Evolutionary conservation across 345 rosid species (phyloP), one percentile per base, ranked within the genome.

Genomic region (Populus alba): DNA sequence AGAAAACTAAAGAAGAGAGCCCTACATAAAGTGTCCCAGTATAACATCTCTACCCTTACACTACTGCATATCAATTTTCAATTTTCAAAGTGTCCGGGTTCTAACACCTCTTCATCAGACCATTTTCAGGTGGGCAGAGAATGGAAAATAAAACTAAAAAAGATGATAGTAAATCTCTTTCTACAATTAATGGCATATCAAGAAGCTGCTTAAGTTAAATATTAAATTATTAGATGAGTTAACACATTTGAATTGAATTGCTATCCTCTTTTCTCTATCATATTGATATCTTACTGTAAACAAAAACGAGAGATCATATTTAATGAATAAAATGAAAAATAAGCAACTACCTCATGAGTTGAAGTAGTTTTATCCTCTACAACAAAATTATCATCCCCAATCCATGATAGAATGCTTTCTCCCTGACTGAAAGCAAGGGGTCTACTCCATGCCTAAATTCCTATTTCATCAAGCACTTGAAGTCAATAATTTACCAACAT

Each of bases 351-450:
- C 94, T 93, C 94, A 9, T 82, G 88, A 77, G 78, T 62, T 17
- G 87, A 83, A 74, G 81, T 57, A 66, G 87, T 57, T 74, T 83
- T 84, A 35, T 92, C 97, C 68, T 92, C 93, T 59, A 93, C 86
- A 17, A 85, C 13, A 69, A 95, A 93, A 77, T 87, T 90, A 55
- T 90, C 95, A 78, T 89, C 91, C 66, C 85, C 83, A 83, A 79
- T 82, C 98, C 91, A 92, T 25, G 97, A 90, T n/a, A 92, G 33
- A 69, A 89, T 79, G 74, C 88, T 79, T 80, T 96, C 97, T 37
- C 97, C 69, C 88, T 90, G 29, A 86, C 90, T 6, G 90, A 86
- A 75, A 96, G 88, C 94, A 94, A 77, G 38, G 92, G 81, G 51
- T 90, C 90, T 41, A 88, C 75, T 43, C 86, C 86, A 9, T 70